Evolutionary conservation across 2,329 filamentous ascomycete species (phyloP).

Genomic region (Akanthomyces muscarius): DNA sequence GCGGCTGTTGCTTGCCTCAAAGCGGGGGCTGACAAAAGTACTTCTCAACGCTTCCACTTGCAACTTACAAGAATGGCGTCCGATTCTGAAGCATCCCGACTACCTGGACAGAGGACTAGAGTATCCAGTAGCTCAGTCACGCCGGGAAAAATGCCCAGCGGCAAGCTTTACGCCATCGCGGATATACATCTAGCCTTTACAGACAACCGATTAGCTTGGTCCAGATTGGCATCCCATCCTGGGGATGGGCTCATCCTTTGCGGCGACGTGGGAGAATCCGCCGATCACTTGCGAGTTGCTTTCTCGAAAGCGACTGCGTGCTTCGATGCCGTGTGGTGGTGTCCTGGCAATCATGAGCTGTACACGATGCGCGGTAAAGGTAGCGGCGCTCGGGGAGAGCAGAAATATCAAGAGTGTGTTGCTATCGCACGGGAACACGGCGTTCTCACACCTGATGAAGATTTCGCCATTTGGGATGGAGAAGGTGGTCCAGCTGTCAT

Average conservation of each 20-base stretch:
- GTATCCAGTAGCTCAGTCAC: no score
- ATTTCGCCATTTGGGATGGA: constrained; percentile 51
- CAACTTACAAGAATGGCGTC: no score
- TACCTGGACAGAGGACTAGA: no score
- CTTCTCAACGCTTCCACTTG: no score
- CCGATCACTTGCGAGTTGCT: constrained; percentile 32
- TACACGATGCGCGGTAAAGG: constrained; percentile 42
- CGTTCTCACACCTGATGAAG: constrained; percentile 54
- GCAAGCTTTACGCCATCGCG: constrained; percentile 34
- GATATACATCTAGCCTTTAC: constrained; percentile 35
- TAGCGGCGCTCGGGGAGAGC: constrained; percentile 39
- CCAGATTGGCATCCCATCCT: constrained; percentile 28
- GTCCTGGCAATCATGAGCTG: constrained; percentile 55
- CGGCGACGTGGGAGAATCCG: constrained; percentile 36
- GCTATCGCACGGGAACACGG: constrained; percentile 48
- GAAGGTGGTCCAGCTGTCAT: constrained; percentile 45
- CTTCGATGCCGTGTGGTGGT: constrained; percentile 47
- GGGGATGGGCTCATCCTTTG: constrained; percentile 35
- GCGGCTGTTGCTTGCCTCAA: no score
- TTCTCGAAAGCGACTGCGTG: constrained; percentile 28
- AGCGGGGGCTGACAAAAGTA: no score
- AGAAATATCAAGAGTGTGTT: constrained; percentile 53
- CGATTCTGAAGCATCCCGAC: no score
- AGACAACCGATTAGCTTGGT: constrained; percentile 30
- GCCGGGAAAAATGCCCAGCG: not conserved